Conservation (phyloP, 352 stramenopile species). For the Pythium scleroteichum region DNA sequence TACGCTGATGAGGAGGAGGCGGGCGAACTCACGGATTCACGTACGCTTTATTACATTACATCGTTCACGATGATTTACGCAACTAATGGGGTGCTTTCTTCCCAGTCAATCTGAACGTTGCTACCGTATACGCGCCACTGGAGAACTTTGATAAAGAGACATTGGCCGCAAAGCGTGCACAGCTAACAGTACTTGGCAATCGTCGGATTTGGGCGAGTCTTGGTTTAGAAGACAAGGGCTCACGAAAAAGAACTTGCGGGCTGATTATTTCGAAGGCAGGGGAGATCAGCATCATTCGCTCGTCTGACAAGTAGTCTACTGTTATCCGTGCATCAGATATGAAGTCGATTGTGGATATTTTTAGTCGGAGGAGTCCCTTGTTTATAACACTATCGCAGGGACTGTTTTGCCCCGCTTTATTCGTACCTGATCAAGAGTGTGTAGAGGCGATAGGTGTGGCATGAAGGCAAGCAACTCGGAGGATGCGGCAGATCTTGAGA, state of each 20-base stretch:
- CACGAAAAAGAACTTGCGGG: constrained; percentile 51
- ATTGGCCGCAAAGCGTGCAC: constrained; percentile 77
- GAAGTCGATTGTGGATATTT: no score
- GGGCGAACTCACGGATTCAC: constrained; percentile 62
- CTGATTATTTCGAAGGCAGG: constrained; percentile 74
- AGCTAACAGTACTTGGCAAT: constrained; percentile 72
- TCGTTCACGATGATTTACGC: no score
- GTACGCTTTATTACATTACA: constrained; percentile 28
- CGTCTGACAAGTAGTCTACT: constrained; percentile 25
- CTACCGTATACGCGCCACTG: constrained; percentile 71
- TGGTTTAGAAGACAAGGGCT: constrained; percentile 76
- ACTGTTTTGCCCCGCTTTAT: no score
- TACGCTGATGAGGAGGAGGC: constrained; percentile 63
- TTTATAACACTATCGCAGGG: no score
- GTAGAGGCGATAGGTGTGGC: no score
- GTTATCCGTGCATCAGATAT: no score
- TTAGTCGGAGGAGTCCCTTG: no score
- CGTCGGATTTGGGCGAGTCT: constrained; percentile 84
- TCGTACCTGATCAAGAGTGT: no score
- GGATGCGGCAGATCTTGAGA: neutral
- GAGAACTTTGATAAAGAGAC: constrained; percentile 80
- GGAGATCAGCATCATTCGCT: constrained; percentile 72
- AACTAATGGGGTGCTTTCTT: neutral
- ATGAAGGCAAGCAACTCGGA: constrained; percentile 1
- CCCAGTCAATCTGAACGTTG: constrained; percentile 59